A percentile compares a stretch with the other conserved stretches of the same genome.
Evolutionary conservation across 371 early-diverging fungal species (phyloP).

Genomic region (Mortierella sp.): DNA sequence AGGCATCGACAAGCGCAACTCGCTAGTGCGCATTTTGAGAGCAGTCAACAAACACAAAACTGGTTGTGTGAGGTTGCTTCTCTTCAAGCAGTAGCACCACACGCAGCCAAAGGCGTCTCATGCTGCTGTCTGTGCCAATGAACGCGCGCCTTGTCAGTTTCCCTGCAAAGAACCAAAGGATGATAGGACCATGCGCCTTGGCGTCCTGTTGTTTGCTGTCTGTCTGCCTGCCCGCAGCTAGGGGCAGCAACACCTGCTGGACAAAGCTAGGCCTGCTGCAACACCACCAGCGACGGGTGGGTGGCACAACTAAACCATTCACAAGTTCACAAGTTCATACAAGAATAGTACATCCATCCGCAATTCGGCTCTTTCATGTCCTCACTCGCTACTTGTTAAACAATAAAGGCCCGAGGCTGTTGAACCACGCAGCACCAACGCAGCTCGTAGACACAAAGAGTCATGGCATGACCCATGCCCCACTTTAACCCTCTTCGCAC

Average conservation of each 20-base stretch:
- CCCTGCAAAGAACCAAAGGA: background rate
- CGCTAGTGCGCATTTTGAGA: slow-evolving; percentile 9
- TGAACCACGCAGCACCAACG: background rate
- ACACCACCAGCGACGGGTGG: background rate
- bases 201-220: background rate
- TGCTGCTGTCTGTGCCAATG: background rate
- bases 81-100: background rate
- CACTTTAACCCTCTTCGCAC: background rate
- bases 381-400: background rate
- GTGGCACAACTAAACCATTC: background rate
- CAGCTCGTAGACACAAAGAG: background rate
- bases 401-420: background rate
- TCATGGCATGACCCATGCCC: background rate
- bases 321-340: background rate
- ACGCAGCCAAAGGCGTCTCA: background rate
- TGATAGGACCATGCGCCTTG: background rate
- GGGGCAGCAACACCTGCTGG: background rate
- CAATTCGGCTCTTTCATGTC: background rate
- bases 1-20: background rate
- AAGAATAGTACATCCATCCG: background rate
- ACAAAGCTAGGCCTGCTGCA: no score
- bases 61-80: background rate
- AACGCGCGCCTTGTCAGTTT: background rate
- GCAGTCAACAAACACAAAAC: background rate
- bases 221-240: background rate